Base-by-base conservation (phyloP, 345 rosid species). In the Acer campestre region DNA sequence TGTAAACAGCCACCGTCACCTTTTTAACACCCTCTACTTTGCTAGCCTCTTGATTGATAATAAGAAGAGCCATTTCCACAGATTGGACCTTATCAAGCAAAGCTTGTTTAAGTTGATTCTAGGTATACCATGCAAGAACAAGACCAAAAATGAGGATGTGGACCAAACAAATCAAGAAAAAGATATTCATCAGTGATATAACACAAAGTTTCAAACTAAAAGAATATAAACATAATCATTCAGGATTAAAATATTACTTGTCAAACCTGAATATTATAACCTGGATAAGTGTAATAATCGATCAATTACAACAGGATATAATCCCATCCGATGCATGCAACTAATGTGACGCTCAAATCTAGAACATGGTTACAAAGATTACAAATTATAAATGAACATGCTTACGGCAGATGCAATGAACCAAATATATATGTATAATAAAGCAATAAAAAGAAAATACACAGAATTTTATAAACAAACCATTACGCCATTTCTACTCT, bases 31-130 rank as follows among this genome's bases (percentile, higher is more conserved):
- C 91, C 79, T 86, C 93, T 75, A 80, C 10, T 80, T 82, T 88
- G 82, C 87, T 82, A 75, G 65, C 86, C 75, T 88, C 98, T 84
- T 88, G 97, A 78, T 79, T 81, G 71, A 92, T 85, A 77, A 87
- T 71, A 79, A 85, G 87, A 75, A 96, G 89, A 82, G 99, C 94
- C 89, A 49, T 85, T 80, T 94, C 99, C 83, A 92, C 68, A 46
- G 90, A 73, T 80, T 89, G 90, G 80, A 69, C 75, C 77, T 73
- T 82, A 70, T 81, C 81, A 83, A 76, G 75, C 75, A 84, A 78
- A 74, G 85, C 86, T 85, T 90, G 90, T 78, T 88, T 86, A 75
- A 77, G 79, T 80, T 83, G 84, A 80, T 84, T 87, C 98, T 93
- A 88, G 71, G 84, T 76, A 84, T 66, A 82, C 76, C 83, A 82